Conservation (phyloP, 2,329 filamentous ascomycete species). For the Pseudogymnoascus sp. region DNA sequence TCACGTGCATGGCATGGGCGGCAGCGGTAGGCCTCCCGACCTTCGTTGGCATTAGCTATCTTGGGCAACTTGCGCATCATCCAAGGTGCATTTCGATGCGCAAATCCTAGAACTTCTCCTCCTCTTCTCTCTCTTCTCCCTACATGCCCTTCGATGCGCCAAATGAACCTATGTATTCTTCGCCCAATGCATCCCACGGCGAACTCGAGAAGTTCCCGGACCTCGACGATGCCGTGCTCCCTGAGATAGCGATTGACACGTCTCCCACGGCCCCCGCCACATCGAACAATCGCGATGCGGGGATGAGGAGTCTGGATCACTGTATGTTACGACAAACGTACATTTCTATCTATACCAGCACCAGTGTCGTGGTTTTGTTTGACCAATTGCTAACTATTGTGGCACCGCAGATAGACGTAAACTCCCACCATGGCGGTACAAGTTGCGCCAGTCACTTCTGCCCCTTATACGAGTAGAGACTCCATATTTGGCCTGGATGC, state of each 20-base stretch:
- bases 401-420: constrained; percentile 60
- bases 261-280: neutral
- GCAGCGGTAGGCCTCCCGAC: neutral
- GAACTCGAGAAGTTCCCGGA: constrained; percentile 25
- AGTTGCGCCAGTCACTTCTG: constrained; percentile 69
- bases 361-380: constrained; percentile 7
- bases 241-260: constrained; percentile 8
- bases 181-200: constrained; percentile 25
- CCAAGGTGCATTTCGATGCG: constrained; percentile 4
- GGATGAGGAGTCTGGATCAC: constrained; percentile 70
- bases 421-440: constrained; percentile 83
- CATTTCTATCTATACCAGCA: neutral
- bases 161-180: constrained; percentile 28
- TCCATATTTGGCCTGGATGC: constrained; percentile 80
- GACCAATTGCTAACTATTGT: constrained; percentile 3
- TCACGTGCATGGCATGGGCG: neutral
- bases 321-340: constrained; percentile 41
- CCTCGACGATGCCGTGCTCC: constrained; percentile 24
- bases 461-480: constrained; percentile 92
- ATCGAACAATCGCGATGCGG: constrained; percentile 50
- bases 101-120: constrained; percentile 1
- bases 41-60: neutral
- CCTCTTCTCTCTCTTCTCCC: neutral
- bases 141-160: constrained; percentile 12
- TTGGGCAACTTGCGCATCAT: constrained; percentile 2